Conservation (phyloP, 2,329 filamentous ascomycete genomes). For the Akanthomyces lecanii region DNA sequence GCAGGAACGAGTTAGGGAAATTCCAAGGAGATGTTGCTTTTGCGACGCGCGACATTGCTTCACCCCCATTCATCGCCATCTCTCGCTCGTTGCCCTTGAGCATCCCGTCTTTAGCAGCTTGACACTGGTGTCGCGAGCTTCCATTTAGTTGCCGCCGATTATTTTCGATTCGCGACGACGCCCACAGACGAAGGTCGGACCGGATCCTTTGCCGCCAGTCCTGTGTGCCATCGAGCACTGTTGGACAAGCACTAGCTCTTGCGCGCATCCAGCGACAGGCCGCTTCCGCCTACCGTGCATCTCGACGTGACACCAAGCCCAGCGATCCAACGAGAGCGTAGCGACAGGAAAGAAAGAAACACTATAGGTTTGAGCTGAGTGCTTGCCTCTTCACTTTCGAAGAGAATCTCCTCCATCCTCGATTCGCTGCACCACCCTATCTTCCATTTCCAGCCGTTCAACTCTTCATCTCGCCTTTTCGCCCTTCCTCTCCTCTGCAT, state of each 20-base stretch:
- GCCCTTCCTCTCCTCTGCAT: conserved; percentile 23
- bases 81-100: neutral
- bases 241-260: neutral
- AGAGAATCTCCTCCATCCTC: conserved; percentile 33
- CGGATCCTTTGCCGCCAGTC: neutral
- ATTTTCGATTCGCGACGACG: conserved; percentile 7
- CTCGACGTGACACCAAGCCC: conserved; percentile 17
- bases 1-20: neutral
- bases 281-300: neutral
- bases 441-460: conserved; percentile 28
- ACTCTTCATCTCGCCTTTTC: conserved; percentile 32
- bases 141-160: neutral
- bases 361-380: conserved; percentile 35
- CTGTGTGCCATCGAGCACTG: neutral
- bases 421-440: conserved; percentile 32
- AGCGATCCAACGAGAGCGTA: conserved; percentile 6
- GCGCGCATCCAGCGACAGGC: conserved; percentile 1
- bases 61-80: conserved; percentile 10
- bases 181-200: neutral
- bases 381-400: conserved; percentile 37
- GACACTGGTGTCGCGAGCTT: neutral
- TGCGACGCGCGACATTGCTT: conserved; percentile 13
- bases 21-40: neutral
- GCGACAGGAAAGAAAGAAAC: neutral
- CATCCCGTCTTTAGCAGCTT: neutral